A percentile compares a stretch with the other conserved stretches of the same genome.
phyloP scores from a whole-genome alignment of 2,329 filamentous ascomycete genomes.

The Trichocomaceae sp. region DNA sequence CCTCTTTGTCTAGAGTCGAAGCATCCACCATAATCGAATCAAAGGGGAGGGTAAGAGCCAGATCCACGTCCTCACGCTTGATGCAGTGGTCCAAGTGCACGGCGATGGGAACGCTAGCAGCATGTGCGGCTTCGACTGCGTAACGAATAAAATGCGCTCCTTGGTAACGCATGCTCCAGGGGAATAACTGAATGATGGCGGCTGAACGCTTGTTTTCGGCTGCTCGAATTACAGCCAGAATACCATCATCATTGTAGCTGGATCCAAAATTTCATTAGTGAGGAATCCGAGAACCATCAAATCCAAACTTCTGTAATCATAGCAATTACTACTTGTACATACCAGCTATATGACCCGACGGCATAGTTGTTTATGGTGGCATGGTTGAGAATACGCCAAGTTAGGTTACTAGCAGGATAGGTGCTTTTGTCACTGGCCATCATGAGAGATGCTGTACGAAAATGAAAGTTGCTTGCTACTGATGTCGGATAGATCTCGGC shows the following conservation, averaged over 20 bases:
- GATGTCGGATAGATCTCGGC: too few relatives aligned
- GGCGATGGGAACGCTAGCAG: neutral
- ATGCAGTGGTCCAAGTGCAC: slow-evolving; percentile 6
- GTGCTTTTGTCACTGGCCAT: neutral
- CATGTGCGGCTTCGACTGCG: neutral
- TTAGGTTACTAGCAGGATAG: slow-evolving; percentile 4
- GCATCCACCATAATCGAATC: slow-evolving; percentile 9
- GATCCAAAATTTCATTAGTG: neutral
- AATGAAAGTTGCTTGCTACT: too few relatives aligned
- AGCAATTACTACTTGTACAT: neutral
- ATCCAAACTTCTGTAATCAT: too few relatives aligned
- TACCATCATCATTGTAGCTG: slow-evolving; percentile 3
- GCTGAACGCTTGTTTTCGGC: neutral
- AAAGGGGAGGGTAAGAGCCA: slow-evolving; percentile 5
- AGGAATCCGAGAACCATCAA: too few relatives aligned
- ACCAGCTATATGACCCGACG: slow-evolving; percentile 2
- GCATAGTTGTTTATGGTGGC: neutral
- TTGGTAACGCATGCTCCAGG: slow-evolving; percentile 4
- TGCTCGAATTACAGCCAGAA: slow-evolving; percentile 5
- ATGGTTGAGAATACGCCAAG: slow-evolving; percentile 7
- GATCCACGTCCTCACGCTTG: slow-evolving; percentile 1
- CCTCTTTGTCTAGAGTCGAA: neutral
- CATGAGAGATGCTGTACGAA: neutral
- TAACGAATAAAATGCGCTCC: neutral
- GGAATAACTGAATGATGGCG: slow-evolving; percentile 6